Conservation (phyloP, 1,284 basidiomycete species). For the Kwoniella shivajii region DNA sequence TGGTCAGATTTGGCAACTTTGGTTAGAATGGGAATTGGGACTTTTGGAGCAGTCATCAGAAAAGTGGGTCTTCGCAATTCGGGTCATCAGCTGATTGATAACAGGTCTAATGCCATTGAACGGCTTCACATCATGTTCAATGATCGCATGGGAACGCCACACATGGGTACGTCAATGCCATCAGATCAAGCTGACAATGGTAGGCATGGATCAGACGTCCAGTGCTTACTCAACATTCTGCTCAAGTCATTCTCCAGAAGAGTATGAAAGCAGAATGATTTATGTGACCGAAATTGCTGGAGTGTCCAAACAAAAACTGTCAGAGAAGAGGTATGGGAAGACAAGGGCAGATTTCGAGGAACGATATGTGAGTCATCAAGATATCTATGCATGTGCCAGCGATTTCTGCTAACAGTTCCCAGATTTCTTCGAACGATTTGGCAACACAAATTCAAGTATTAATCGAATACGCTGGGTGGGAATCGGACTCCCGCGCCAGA, state of each 20-base stretch:
- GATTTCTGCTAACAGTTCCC: conserved; percentile 26
- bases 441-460: conserved; percentile 28
- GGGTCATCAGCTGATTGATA: not conserved
- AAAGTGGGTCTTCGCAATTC: conserved; percentile 54
- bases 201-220: conserved; percentile 70
- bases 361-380: conserved; percentile 30
- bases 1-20: conserved; percentile 69
- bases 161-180: conserved; percentile 35
- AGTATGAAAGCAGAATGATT: conserved; percentile 76
- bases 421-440: conserved; percentile 24
- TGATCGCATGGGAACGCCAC: conserved; percentile 50
- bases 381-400: conserved; percentile 1
- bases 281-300: conserved; percentile 70
- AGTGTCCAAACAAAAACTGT: conserved; percentile 55
- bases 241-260: conserved; percentile 67
- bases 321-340: conserved; percentile 42
- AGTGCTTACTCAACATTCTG: conserved; percentile 85
- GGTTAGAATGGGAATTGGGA: conserved; percentile 74
- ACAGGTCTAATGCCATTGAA: conserved; percentile 37
- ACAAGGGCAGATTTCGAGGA: conserved; percentile 48
- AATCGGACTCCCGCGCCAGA: conserved; percentile 57
- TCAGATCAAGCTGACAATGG: conserved; percentile 1
- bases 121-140: conserved; percentile 47
- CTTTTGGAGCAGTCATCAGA: conserved; percentile 60
- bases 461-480: conserved; percentile 46